phyloP scores from a whole-genome alignment of 768 basidiomycete genomes.

The Lactarius pseudohatsudake region DNA sequence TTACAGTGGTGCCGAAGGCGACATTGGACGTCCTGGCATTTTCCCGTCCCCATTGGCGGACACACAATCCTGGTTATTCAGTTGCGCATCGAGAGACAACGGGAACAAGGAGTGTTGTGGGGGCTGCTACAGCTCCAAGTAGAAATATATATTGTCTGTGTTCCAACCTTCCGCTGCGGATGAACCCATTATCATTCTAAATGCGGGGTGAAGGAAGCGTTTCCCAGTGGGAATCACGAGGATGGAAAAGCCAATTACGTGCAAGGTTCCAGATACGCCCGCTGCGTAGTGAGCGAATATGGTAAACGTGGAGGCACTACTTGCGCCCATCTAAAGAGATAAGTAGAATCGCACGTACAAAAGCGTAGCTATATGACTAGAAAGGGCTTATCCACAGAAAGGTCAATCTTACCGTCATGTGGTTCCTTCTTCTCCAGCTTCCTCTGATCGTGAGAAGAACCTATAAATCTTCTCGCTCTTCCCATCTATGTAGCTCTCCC shows the following conservation, averaged over 20 bases:
- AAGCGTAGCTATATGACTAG: too few species aligned
- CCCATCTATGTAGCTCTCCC: conserved; percentile 13
- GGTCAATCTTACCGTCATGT: too few species aligned
- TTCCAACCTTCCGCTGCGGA: background rate
- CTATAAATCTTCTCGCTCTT: background rate
- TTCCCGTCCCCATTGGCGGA: background rate
- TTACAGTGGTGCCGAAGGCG: background rate
- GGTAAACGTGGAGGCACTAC: too few species aligned
- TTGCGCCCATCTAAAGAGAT: background rate
- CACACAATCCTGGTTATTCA: background rate
- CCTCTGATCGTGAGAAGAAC: too few species aligned
- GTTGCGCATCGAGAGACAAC: background rate
- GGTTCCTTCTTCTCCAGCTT: background rate
- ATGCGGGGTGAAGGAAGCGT: background rate
- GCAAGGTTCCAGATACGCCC: too few species aligned
- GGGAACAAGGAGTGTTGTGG: background rate
- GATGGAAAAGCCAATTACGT: too few species aligned
- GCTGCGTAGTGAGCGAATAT: too few species aligned
- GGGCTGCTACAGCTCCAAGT: background rate
- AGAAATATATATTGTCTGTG: background rate
- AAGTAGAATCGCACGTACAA: background rate
- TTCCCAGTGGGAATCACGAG: background rate
- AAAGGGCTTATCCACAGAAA: too few species aligned
- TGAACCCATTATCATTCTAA: background rate
- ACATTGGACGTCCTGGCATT: background rate